These are phyloP conservation scores for Debaryomyces singareniensis DNA, from an alignment of 1,139 yeast genomes.

Conservation along the genomic window DNA sequence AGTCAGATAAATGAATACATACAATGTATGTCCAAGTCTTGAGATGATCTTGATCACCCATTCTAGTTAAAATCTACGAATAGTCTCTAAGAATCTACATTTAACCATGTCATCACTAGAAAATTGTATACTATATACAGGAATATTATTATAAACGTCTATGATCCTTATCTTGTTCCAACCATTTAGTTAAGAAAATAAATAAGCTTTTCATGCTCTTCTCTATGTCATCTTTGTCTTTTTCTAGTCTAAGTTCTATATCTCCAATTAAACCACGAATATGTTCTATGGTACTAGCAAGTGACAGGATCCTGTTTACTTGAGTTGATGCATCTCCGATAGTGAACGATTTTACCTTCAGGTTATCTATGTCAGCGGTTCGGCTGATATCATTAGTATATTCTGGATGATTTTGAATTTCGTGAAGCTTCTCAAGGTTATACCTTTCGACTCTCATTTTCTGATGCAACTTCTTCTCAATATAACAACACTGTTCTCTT, in stretches of 20 bases:
- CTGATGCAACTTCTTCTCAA: conserved; percentile 15
- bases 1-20: conserved; percentile 3
- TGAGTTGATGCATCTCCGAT: not conserved
- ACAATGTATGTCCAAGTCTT: conserved; percentile 5
- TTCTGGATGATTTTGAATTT: not conserved
- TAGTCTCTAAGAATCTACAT: not conserved
- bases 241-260: conserved; percentile 20
- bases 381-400: not conserved
- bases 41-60: conserved; percentile 2
- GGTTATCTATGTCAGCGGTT: not conserved
- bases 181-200: conserved; percentile 22
- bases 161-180: conserved; percentile 4
- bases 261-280: conserved; percentile 31
- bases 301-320: not conserved
- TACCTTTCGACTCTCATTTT: conserved; percentile 1
- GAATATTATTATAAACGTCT: conserved; percentile 5
- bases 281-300: conserved; percentile 8
- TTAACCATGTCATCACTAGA: not conserved
- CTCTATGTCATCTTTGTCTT: conserved; percentile 22
- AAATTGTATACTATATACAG: conserved; percentile 5
- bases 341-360: not conserved
- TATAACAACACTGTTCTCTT: conserved; percentile 22
- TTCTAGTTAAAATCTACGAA: not conserved
- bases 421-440: not conserved
- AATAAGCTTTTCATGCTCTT: conserved; percentile 16